phyloP scores from a whole-genome alignment of 352 stramenopile species.

The Pythium diclinum region DNA sequence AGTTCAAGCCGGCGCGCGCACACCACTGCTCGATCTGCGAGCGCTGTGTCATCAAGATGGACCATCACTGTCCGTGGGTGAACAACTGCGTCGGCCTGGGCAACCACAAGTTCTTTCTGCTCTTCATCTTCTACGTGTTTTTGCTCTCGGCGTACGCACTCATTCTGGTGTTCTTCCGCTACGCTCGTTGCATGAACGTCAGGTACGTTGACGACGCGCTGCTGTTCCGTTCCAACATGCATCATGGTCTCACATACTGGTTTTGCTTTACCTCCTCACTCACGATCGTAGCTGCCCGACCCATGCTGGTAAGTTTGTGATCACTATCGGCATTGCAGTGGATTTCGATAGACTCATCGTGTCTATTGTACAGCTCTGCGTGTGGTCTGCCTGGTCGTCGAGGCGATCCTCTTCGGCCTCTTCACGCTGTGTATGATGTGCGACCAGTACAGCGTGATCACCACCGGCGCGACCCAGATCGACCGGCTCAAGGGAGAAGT shows the following conservation, averaged over 20 bases:
- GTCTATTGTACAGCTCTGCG: constrained; percentile 40
- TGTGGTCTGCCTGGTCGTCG: constrained; percentile 84
- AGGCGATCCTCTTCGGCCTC: constrained; percentile 95
- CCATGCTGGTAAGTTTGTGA: constrained; percentile 34
- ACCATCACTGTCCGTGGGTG: constrained; percentile 99
- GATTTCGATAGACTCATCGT: not conserved
- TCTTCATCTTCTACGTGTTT: constrained; percentile 93
- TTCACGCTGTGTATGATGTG: constrained; percentile 99
- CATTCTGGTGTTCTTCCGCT: constrained; percentile 90
- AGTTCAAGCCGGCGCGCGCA: constrained; percentile 95
- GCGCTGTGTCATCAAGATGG: constrained; percentile 97
- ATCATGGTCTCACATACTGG: not conserved
- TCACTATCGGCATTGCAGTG: too few species aligned
- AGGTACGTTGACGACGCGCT: too few species aligned
- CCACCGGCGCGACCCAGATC: constrained; percentile 95
- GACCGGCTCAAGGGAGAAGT: constrained; percentile 94
- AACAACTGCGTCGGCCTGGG: constrained; percentile 99
- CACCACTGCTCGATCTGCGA: constrained; percentile 97
- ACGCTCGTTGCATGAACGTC: constrained; percentile 81
- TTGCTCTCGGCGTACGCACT: constrained; percentile 94
- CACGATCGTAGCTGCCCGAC: constrained; percentile 50
- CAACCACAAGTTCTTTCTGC: constrained; percentile 97
- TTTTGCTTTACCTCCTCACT: constrained; percentile 6
- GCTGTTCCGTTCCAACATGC: too few species aligned
- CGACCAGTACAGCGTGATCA: constrained; percentile 97